Percentiles rank a stretch among this genome's conserved stretches.
Evolutionary conservation across 139 green algal species (phyloP).

Genomic region (Gonium pectorale): DNA sequence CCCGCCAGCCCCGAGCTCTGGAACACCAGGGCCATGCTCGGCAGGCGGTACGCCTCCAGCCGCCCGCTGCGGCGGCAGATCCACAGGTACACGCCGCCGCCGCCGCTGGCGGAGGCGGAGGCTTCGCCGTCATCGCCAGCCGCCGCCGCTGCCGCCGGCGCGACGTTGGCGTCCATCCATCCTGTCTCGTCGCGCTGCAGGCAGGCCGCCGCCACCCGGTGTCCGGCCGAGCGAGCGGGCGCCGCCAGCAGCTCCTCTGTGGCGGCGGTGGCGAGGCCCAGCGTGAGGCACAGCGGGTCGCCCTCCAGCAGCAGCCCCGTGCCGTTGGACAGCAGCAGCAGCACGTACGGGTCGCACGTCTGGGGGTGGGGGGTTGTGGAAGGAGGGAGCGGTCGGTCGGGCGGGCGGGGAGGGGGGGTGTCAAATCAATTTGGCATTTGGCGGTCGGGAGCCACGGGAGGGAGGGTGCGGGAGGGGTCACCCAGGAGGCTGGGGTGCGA

Average conservation of each 20-base stretch:
- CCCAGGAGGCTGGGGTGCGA: background rate
- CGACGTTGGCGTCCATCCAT: constrained; percentile 55
- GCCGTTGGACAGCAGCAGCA: constrained; percentile 72
- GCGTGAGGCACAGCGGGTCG: constrained; percentile 7
- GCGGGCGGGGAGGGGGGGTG: background rate
- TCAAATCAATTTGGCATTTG: no score
- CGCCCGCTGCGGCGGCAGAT: constrained; percentile 48
- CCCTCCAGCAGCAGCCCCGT: constrained; percentile 59
- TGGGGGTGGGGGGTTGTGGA: constrained; percentile 14
- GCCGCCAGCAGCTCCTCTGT: constrained; percentile 27
- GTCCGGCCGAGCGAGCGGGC: background rate
- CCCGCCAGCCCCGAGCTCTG: constrained; percentile 37
- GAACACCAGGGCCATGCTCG: constrained; percentile 61
- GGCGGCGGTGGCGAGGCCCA: background rate
- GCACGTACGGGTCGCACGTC: constrained; percentile 74
- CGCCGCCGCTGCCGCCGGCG: background rate
- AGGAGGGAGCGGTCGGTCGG: background rate
- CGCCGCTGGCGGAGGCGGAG: background rate
- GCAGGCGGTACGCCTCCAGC: constrained; percentile 72
- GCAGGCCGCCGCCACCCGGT: constrained; percentile 57
- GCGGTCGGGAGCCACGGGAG: no score
- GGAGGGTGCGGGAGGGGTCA: no score
- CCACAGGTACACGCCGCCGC: constrained; percentile 29
- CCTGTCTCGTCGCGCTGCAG: constrained; percentile 69
- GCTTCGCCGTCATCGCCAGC: background rate